Conservation (phyloP, 768 basidiomycete genomes). For the Trametes punicea region DNA sequence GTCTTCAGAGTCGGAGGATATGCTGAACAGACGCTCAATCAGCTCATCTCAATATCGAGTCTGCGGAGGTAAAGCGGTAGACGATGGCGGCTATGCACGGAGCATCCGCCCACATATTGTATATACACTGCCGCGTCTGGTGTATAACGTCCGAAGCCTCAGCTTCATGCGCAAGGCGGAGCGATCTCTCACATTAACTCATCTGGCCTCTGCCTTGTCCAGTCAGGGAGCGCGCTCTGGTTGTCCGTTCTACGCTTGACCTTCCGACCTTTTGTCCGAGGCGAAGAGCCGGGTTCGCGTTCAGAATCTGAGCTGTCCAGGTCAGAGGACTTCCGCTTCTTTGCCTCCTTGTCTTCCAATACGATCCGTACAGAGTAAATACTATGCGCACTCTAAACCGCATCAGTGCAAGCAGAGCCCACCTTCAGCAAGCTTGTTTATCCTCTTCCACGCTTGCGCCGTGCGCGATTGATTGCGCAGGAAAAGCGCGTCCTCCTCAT, state of each 20-base stretch:
- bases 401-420: conserved; percentile 13
- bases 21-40: conserved; percentile 17
- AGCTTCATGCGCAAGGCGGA: background rate
- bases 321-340: conserved; percentile 6
- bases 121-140: background rate
- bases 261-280: conserved; percentile 11
- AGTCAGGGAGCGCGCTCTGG: conserved; percentile 12
- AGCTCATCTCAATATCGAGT: background rate
- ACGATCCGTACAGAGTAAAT: background rate
- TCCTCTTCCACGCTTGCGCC: conserved; percentile 52
- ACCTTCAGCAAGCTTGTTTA: conserved; percentile 60
- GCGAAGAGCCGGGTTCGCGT: conserved; percentile 1
- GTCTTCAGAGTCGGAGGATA: conserved; percentile 47
- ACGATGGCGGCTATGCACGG: background rate
- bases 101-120: no score
- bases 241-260: background rate
- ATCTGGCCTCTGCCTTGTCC: conserved; percentile 16
- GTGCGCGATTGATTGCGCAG: conserved; percentile 63
- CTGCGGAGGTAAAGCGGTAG: background rate
- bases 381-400: background rate
- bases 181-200: conserved; percentile 10
- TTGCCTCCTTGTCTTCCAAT: conserved; percentile 5
- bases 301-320: conserved; percentile 15
- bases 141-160: background rate
- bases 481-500: conserved; percentile 68